Conservation (phyloP, 2,329 filamentous ascomycete genomes). For the Escovopsis sp. region DNA sequence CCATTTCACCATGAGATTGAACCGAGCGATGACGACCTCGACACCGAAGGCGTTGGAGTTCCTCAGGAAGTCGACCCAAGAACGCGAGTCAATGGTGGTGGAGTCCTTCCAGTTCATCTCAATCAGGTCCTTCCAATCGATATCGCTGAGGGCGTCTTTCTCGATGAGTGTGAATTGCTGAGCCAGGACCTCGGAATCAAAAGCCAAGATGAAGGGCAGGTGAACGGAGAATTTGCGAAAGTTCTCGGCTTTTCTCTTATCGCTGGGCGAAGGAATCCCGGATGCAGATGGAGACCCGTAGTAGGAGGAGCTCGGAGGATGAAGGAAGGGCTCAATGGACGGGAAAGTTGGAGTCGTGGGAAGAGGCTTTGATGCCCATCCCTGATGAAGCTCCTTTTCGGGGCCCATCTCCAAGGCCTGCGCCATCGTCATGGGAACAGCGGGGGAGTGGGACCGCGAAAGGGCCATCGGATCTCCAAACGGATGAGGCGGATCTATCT, state of each 20-base stretch:
- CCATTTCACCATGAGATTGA: conserved; percentile 85
- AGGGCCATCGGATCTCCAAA: conserved; percentile 12
- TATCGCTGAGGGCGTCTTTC: conserved; percentile 72
- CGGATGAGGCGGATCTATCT: conserved; percentile 20
- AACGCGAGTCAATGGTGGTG: conserved; percentile 47
- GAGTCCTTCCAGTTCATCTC: conserved; percentile 70
- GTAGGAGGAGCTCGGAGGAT: conserved; percentile 7
- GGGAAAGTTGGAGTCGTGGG: conserved; percentile 33
- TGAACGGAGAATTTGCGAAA: conserved; percentile 38
- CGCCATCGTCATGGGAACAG: conserved; percentile 32
- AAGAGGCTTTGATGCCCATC: conserved; percentile 11
- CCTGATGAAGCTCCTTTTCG: conserved; percentile 2
- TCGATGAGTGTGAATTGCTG: conserved; percentile 78
- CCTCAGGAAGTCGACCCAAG: conserved; percentile 71
- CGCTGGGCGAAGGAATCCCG: conserved; percentile 21
- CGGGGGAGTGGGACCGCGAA: conserved; percentile 19
- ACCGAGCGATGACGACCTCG: conserved; percentile 71
- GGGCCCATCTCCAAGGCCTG: conserved; percentile 25
- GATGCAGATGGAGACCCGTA: conserved; percentile 16
- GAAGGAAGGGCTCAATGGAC: conserved; percentile 26
- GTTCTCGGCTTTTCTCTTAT: conserved; percentile 12
- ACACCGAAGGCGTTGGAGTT: conserved; percentile 60
- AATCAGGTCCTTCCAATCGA: conserved; percentile 78
- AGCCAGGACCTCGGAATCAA: conserved; percentile 63
- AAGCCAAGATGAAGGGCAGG: conserved; percentile 67